Base-by-base conservation (phyloP, 2,329 filamentous ascomycete genomes). In the Pseudohalonectria lignicola region DNA sequence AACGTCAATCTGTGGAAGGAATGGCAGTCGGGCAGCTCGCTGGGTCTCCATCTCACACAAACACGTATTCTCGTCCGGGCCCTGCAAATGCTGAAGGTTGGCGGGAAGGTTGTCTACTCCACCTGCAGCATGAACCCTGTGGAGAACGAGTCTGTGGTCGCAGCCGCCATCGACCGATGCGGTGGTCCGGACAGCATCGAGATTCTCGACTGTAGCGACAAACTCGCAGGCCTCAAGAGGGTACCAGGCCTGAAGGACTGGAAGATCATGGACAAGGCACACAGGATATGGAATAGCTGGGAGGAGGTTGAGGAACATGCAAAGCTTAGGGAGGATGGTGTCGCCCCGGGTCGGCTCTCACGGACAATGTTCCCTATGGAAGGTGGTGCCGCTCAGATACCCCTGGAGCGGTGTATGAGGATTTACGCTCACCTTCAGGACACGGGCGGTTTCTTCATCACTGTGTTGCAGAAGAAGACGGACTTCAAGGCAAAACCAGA, bases 101-200 rank as follows among this genome's bases (percentile, higher is more conserved):
- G 92, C 30, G 92, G 92, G 37, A 78, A 88, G 45, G 85, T 96
- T 20, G 90, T 98, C 37, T 98, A 96, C 65, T 96, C 90, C 3
- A 98, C 92, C 16, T 98, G 92, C 71, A 95, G 87, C 60, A 86
- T 98, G 84, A 98, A 98, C 62, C 92, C 92, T 0, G 78, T 96
- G 20, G 92, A 98, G 66, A 94, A 98, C 53, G 92, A 98, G 62
- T 82, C 92, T 6, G 87, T 96, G 13, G 69, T 98, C 43, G 79
- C 85, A 1, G 81, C 82, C 19, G 92, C 92, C 10, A 88, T 98
- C 49, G 82, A 87, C 49, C 76, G 88, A 40, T 96, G 88, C 52
- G 92, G 92, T 44, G 92, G 92, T 3, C 62, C 76, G 4, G 69
- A 73, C 12, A 92, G 88, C 53, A 82, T 98, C 36, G 74, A 82